Base-by-base conservation (phyloP, 2,329 filamentous ascomycete species). In the Hymenoscyphus occultus region DNA sequence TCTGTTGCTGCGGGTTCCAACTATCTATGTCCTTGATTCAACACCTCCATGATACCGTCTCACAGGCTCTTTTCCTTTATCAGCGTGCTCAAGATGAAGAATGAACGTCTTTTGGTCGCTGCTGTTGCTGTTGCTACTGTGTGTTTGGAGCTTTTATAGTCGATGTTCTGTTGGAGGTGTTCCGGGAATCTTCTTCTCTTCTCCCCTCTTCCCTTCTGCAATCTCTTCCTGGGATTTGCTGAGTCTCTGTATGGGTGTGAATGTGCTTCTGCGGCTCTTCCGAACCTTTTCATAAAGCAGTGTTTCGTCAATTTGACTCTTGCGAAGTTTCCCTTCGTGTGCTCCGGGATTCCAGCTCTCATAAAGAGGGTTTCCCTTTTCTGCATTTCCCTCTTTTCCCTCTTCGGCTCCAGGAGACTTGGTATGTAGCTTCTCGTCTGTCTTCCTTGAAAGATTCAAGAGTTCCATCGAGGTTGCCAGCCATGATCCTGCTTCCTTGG, bases 191-290 rank as follows among this genome's bases (percentile, higher is more conserved):
- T 35, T 35, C 35, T 35, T 35, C 35, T 10, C 12, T 51, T n/a
- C 12, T 10, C 12, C 22, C 9, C 12, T 51, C 12, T 10, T 51
- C 45, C 5, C 19, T 10, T 51, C 7, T 16, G n/a, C n/a, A n/a
- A 22, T 51, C 22, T 51, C 45, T 51, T 51, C 45, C 22, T 51
- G n/a, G n/a, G 45, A 51, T 51, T 51, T 51, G 45, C 45, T 51
- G 19, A 51, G 19, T 51, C 45, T 51, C 9, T 51, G 19, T 10
- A 28, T 51, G n/a, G n/a, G 45, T 22, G 45, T 6, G 14, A 12
- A 51, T 5, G 45, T 12, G 9, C n/a, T 51, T 2, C 22, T 28
- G 1, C 10, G 45, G 12, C 22, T 51, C 22, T n/a, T 22, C n/a
- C 45, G 45, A 3, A n/a, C 10, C n/a, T 22, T 28, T n/a, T 51